Conservation (phyloP, 495 filamentous ascomycete genomes). For the Choiromyces venosus region DNA sequence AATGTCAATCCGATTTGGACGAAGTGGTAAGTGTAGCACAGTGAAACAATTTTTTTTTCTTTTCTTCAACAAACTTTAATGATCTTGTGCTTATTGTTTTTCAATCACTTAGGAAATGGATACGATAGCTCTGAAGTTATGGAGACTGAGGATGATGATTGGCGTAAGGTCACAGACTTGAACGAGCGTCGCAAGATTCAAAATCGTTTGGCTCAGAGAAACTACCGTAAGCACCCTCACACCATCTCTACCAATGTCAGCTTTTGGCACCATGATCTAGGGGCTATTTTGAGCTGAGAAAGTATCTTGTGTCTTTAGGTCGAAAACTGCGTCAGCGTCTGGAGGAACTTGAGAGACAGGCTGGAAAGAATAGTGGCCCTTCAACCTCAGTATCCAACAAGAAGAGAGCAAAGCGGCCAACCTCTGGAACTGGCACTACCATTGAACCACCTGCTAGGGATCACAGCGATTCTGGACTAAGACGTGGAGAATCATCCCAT, state of each 20-base stretch:
- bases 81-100: conserved; percentile 18
- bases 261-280: background rate
- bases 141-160: conserved; percentile 55
- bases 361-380: conserved; percentile 30
- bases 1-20: conserved; percentile 42
- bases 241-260: background rate
- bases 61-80: background rate
- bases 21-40: conserved; percentile 29
- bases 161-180: conserved; percentile 72
- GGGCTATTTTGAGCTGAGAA: background rate
- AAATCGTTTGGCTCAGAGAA: conserved; percentile 69
- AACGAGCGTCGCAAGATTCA: conserved; percentile 68
- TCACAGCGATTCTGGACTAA: background rate
- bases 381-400: conserved; percentile 22
- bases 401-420: conserved; percentile 18
- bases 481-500: background rate
- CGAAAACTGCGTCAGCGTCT: conserved; percentile 39
- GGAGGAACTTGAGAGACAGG: conserved; percentile 39
- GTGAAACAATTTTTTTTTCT: background rate
- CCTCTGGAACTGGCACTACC: conserved; percentile 9
- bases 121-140: conserved; percentile 42
- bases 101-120: conserved; percentile 30
- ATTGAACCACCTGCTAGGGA: conserved; percentile 9
- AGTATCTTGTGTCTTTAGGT: conserved; percentile 23
- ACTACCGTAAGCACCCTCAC: conserved; percentile 58